Base-by-base conservation (phyloP, 2,329 filamentous ascomycete species). In the Fusarium papillatum region DNA sequence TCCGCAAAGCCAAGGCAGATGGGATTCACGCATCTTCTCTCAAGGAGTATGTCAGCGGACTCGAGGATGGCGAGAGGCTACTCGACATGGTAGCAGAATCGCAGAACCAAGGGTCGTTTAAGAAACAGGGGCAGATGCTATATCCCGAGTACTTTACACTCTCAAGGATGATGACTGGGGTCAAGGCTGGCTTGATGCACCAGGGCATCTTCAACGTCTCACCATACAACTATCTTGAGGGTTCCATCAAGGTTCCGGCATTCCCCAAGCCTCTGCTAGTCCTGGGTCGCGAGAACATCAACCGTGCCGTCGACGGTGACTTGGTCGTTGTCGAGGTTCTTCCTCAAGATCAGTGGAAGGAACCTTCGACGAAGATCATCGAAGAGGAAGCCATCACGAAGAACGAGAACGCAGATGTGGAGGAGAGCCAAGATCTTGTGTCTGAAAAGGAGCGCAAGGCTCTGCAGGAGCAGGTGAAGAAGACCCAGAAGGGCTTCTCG, bases 151-250 rank as follows among this genome's bases (percentile, higher is more conserved):
- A 98, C 82, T 94, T 93, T 78, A 95, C 93, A 11, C 88, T 97
- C 83, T 98, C 96, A 7, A 97, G 93, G 84, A 94, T 98, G 91
- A 95, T 96, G 90, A 99, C 97, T 7, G 96, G 96, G 1, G 90
- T 98, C 68, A 97, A 97, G 86, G 92, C 92, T 64, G 95, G 96
- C 7, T 92, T 95, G 66, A 87, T 99, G 79, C 97, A 99, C 82
- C 96, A 99, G 85, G 97, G 97, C 9, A 93, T 95, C 29, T 99
- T 98, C 87, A 98, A 96, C 81, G 95, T 98, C 34, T 98, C 97
- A 10, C 95, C 95, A 1, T 99, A 98, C 88, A 99, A 99, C 86
- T 99, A 98, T 80, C 89, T 99, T 14, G 97, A 99, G 83, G 97
- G 95, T 2, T 95, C 95, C 1, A 94, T 98, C 73, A 93, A 96